Conservation (phyloP, 768 basidiomycete species). For the Suillus hirtellus region DNA sequence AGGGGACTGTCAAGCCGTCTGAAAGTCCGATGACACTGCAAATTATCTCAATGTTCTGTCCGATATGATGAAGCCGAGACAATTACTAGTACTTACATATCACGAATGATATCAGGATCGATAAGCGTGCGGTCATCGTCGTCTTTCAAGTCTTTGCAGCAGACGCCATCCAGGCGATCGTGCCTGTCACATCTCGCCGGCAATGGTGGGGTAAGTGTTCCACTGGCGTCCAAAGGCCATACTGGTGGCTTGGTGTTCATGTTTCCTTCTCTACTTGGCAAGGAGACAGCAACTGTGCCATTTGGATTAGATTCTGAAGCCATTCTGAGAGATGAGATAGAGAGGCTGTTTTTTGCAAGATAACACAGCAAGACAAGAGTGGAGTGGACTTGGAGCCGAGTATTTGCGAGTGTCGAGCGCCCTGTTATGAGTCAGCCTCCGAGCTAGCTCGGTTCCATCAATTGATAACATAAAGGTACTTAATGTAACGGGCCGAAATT, state of each 20-base stretch:
- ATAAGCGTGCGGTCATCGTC: constrained; percentile 80
- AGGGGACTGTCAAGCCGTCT: constrained; percentile 89
- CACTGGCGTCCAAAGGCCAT: constrained; percentile 58
- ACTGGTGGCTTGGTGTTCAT: constrained; percentile 48
- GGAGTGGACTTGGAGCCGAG: too few species aligned
- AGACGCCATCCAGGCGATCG: constrained; percentile 60
- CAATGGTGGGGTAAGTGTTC: constrained; percentile 44
- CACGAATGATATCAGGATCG: constrained; percentile 85
- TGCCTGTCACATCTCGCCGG: constrained; percentile 59
- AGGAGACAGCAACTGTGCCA: constrained; percentile 19
- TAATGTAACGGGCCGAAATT: too few species aligned
- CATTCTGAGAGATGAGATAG: background rate
- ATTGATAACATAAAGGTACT: too few species aligned
- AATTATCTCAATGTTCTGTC: constrained; percentile 8
- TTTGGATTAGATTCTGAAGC: constrained; percentile 1
- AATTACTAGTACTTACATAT: constrained; percentile 56
- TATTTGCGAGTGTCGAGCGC: too few species aligned
- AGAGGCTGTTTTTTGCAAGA: background rate
- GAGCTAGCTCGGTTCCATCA: too few species aligned
- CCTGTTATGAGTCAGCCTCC: too few species aligned
- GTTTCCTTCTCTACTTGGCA: constrained; percentile 19
- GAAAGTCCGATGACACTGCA: constrained; percentile 82
- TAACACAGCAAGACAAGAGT: too few species aligned
- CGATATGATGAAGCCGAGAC: background rate
- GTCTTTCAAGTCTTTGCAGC: constrained; percentile 85